Evolutionary conservation across 768 basidiomycete species (phyloP).

Genomic region (Tulasnella calospora): DNA sequence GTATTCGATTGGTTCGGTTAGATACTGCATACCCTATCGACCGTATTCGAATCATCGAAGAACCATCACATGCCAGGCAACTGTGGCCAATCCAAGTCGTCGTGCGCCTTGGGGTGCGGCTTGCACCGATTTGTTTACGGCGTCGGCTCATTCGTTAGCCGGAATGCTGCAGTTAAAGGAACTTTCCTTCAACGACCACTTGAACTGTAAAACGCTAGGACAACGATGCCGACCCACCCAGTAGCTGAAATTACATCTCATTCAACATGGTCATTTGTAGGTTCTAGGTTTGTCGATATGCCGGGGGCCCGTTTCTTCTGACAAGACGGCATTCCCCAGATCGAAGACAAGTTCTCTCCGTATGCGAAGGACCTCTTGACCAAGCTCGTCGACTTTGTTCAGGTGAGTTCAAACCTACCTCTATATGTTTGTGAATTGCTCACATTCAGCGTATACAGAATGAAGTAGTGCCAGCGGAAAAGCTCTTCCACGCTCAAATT

Average conservation of each 20-base stretch:
- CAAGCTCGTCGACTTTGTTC: conserved; percentile 77
- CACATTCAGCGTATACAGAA: conserved; percentile 50
- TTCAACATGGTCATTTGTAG: conserved; percentile 82
- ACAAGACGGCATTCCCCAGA: conserved; percentile 40
- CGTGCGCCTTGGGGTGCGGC: neutral
- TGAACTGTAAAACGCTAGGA: neutral
- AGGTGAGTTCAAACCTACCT: conserved; percentile 47
- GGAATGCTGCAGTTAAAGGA: neutral
- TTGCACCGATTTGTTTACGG: neutral
- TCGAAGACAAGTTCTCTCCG: conserved; percentile 89
- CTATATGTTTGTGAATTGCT: conserved; percentile 7
- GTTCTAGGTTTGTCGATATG: conserved; percentile 31
- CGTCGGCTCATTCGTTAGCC: neutral
- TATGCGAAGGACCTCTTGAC: conserved; percentile 81
- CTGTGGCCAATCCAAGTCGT: neutral
- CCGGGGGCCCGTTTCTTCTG: neutral
- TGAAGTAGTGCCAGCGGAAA: conserved; percentile 77
- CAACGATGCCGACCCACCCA: conserved; percentile 46
- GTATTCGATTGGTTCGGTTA: too few relatives aligned
- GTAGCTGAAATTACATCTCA: conserved; percentile 72
- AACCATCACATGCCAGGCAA: neutral
- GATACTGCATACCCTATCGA: too few relatives aligned
- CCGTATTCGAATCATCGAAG: too few relatives aligned
- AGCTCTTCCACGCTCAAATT: conserved; percentile 74
- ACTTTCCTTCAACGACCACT: neutral